Base-by-base conservation (phyloP, 1,284 basidiomycete species). In the Ceratobasidium theobromae region DNA sequence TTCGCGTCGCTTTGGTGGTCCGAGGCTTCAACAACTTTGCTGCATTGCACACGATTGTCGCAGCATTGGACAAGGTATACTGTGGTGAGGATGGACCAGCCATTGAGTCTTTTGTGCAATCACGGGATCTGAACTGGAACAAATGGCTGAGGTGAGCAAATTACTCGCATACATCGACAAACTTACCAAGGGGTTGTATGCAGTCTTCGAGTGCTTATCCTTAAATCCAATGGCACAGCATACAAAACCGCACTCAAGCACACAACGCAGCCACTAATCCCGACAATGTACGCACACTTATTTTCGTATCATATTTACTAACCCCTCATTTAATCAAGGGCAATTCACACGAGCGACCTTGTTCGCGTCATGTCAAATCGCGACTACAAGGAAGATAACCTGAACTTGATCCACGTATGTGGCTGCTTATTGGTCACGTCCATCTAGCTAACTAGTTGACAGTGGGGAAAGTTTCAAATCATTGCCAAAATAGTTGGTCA, bases 391-490 rank as follows among this genome's bases (percentile, higher is more conserved):
- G 76, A 82, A 14, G 77, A 80, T n/a, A 84, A 89, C 71, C 77
- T 82, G 3, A 76, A 73, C 33, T 86, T 85, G 74, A 88, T 91
- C 51, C 89, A 91, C 71, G 64, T 65, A 18, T 28, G 64, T 65
- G 3, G 8, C 21, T 2, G 23, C 28, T 27, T 1, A 23, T 33
- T 21, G 21, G 51, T 33, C 25, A 28, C 28, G 21, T 18, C 16
- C 5, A 27, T 46, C 18, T 53, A 18, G 5, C 49, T 53, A 3
- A 48, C 18, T n/a, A 21, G 23, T 25, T 11, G 18, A 23, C 16
- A 65, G 64, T 91, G 89, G 89, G 89, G 86, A 14, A 91, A 91
- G 75, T 92, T 86, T 75, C 90, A 87, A 73, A 86, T 92, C 85
- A 87, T 91, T 79, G 89, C 87, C 33, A 80, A 82, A 40, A 53